Evolutionary conservation across 192 early-diverging fungal genomes (phyloP).

Genomic region (Umbelopsis isabellina): DNA sequence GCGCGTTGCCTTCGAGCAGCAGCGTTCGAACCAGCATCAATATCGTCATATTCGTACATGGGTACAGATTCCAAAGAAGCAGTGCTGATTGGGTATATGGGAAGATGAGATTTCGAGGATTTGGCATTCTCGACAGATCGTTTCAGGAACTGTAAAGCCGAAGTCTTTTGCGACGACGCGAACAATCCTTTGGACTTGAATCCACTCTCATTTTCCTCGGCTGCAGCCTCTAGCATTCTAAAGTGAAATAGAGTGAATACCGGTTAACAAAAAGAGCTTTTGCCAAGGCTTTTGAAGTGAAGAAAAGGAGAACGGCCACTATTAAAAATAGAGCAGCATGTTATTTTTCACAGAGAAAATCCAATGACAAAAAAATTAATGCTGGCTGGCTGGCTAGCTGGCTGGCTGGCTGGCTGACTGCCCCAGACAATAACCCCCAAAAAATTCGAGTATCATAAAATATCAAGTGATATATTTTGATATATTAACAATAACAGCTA

Average conservation of each 20-base stretch:
- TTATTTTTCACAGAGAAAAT: no score
- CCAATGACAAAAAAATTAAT: no score
- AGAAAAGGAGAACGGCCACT: neutral
- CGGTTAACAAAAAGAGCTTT: neutral
- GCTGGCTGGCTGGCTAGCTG: no score
- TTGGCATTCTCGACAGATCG: constrained; percentile 14
- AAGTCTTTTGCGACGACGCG: constrained; percentile 14
- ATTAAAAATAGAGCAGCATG: no score
- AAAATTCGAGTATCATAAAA: neutral
- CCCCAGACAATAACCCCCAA: neutral
- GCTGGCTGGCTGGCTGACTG: no score
- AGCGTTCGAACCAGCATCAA: neutral
- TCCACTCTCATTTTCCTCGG: constrained; percentile 3
- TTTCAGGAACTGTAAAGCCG: constrained; percentile 16
- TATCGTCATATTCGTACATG: neutral
- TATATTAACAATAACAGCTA: no score
- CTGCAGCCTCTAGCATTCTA: constrained; percentile 20
- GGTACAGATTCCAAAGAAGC: neutral
- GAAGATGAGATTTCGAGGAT: constrained; percentile 8
- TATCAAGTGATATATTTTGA: no score
- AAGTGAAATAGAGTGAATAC: neutral
- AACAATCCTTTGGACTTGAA: constrained; percentile 2
- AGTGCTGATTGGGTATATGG: constrained; percentile 1
- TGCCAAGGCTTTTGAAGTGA: neutral
- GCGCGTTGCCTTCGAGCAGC: constrained; percentile 28